Evolutionary conservation across 2,329 filamentous ascomycete genomes (phyloP).

Genomic region (Cordyceps fumosorosea): DNA sequence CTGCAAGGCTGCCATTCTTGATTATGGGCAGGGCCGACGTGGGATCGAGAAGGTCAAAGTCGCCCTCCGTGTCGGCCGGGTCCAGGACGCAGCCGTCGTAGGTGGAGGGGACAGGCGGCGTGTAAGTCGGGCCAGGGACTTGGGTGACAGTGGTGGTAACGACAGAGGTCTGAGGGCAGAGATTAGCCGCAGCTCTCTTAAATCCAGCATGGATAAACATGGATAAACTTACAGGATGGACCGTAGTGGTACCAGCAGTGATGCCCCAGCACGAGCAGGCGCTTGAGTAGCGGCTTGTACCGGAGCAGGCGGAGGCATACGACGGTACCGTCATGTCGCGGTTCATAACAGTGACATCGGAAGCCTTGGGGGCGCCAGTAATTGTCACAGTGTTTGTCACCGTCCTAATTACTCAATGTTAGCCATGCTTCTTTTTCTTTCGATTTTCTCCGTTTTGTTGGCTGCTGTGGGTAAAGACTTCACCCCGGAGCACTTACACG

Average conservation of each 20-base stretch:
- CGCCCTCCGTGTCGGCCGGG: not conserved
- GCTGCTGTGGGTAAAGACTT: too few species aligned
- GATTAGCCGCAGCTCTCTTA: not conserved
- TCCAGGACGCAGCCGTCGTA: not conserved
- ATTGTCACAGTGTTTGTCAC: not conserved
- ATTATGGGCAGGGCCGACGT: not conserved
- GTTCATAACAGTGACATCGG: not conserved
- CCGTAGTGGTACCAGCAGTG: conserved; percentile 14
- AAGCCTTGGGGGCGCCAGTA: not conserved
- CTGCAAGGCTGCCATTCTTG: conserved; percentile 1
- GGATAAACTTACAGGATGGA: not conserved
- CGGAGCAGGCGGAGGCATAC: conserved; percentile 22
- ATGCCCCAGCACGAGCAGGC: conserved; percentile 25
- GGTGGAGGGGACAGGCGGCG: not conserved
- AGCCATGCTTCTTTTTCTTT: not conserved
- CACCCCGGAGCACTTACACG: not conserved
- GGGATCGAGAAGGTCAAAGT: not conserved
- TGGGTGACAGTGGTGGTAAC: conserved; percentile 4
- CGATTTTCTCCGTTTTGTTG: not conserved
- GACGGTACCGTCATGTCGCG: conserved; percentile 13
- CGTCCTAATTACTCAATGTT: not conserved
- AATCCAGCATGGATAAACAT: not conserved
- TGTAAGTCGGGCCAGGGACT: not conserved
- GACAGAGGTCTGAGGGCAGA: not conserved
- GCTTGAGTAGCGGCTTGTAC: conserved; percentile 18